Conservation (phyloP, 352 stramenopile species). For the Aphanomyces invadans region DNA sequence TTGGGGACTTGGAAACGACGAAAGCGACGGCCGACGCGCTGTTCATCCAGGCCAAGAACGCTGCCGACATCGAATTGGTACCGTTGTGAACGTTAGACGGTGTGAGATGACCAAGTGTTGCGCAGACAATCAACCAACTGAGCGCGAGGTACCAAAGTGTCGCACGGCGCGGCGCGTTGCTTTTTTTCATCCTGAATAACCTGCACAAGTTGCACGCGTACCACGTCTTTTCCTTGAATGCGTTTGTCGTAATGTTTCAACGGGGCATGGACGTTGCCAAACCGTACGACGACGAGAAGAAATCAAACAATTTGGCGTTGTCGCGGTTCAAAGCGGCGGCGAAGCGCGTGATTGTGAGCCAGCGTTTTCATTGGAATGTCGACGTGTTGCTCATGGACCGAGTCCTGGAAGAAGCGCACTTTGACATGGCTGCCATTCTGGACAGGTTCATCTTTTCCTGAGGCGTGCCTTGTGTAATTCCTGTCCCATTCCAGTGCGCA, state of each 20-base stretch:
- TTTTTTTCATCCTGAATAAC: constrained; percentile 94
- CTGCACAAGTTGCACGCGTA: constrained; percentile 90
- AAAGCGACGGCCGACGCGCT: constrained; percentile 86
- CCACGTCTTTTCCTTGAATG: constrained; percentile 93
- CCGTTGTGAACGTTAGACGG: not conserved
- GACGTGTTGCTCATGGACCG: constrained; percentile 72
- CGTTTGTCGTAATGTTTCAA: constrained; percentile 93
- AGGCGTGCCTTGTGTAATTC: not conserved
- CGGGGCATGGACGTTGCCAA: constrained; percentile 85
- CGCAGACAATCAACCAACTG: constrained; percentile 65
- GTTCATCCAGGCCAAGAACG: constrained; percentile 68
- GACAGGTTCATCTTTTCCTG: constrained; percentile 24
- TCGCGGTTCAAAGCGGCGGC: constrained; percentile 67
- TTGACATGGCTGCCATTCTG: constrained; percentile 55
- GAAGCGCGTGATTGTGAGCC: constrained; percentile 75
- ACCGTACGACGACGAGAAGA: constrained; percentile 24
- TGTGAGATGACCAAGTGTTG: not conserved
- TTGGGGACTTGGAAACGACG: constrained; percentile 90
- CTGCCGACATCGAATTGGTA: constrained; percentile 49
- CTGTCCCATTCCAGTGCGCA: constrained; percentile 39
- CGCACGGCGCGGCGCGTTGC: constrained; percentile 81
- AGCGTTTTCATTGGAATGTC: constrained; percentile 82
- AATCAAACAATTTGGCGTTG: constrained; percentile 33
- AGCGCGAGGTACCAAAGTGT: constrained; percentile 90
- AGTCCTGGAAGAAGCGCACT: constrained; percentile 46